Percentiles rank a stretch among this genome's conserved stretches.
Conservation (phyloP, 2,329 filamentous ascomycete genomes). For the Cyclaneusma minus region DNA sequence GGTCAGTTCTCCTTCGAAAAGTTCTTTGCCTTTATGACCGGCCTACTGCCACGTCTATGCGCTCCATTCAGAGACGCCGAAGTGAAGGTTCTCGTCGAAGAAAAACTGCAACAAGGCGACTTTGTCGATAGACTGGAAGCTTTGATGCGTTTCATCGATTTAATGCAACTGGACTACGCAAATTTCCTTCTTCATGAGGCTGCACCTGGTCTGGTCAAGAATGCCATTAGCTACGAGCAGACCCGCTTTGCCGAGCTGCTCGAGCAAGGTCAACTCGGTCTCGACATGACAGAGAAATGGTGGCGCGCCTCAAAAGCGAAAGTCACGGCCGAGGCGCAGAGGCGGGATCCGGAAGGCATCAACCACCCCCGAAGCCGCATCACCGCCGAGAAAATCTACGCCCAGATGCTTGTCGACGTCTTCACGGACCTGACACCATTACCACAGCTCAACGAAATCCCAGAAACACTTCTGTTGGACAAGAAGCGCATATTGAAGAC, state of each 20-base stretch:
- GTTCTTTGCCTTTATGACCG: constrained; percentile 64
- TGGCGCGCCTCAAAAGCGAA: constrained; percentile 51
- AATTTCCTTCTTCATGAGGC: constrained; percentile 65
- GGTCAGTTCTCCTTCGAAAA: constrained; percentile 69
- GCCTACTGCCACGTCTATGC: constrained; percentile 63
- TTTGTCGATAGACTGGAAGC: constrained; percentile 65
- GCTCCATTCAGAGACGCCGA: constrained; percentile 68
- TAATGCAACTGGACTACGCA: constrained; percentile 66
- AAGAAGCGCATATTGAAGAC: constrained; percentile 42
- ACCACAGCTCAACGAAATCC: constrained; percentile 33
- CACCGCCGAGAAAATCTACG: constrained; percentile 55
- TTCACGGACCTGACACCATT: constrained; percentile 51
- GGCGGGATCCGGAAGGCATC: constrained; percentile 53
- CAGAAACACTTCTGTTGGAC: constrained; percentile 63
- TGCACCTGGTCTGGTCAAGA: constrained; percentile 55
- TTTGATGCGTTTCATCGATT: constrained; percentile 59
- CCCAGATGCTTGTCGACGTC: constrained; percentile 59
- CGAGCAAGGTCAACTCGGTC: constrained; percentile 33
- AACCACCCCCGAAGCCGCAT: constrained; percentile 46
- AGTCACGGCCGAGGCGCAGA: constrained; percentile 47
- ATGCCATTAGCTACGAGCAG: constrained; percentile 59
- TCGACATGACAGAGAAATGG: constrained; percentile 45
- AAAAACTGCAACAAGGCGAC: constrained; percentile 41
- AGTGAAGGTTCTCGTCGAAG: constrained; percentile 51
- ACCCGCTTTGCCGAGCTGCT: constrained; percentile 53